Conservation (phyloP, 2,329 filamentous ascomycete species). For the Pseudogymnoascus sp. region DNA sequence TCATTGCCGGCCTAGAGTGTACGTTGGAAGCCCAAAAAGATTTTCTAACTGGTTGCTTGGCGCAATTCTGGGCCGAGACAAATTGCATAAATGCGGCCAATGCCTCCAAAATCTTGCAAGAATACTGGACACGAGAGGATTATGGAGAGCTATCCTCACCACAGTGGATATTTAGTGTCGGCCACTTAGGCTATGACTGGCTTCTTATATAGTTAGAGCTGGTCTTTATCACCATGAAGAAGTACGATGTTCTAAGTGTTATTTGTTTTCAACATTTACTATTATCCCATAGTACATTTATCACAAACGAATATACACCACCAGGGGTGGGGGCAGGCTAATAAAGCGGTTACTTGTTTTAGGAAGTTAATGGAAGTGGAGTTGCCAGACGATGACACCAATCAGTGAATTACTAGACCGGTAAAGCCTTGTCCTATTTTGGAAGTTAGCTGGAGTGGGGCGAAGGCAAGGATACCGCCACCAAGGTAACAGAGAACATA, state of each 20-base stretch:
- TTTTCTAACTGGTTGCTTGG: conserved; percentile 14
- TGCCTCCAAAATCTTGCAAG: conserved; percentile 14
- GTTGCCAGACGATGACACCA: not conserved
- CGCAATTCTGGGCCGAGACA: not conserved
- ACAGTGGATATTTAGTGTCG: not conserved
- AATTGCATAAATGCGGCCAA: conserved; percentile 15
- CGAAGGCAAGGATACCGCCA: not conserved
- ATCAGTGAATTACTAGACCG: not conserved
- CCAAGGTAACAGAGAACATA: not conserved
- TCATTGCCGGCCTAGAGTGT: conserved; percentile 28
- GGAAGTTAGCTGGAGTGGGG: not conserved
- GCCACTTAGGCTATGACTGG: not conserved
- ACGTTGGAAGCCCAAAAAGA: conserved; percentile 18
- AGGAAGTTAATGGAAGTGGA: not conserved
- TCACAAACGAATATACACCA: not conserved
- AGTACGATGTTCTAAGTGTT: not conserved
- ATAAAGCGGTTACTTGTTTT: not conserved
- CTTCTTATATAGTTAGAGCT: not conserved
- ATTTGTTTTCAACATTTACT: not conserved
- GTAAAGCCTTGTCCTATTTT: not conserved
- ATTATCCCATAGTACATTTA: not conserved
- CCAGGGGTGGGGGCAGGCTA: not conserved
- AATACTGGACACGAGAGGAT: conserved; percentile 14
- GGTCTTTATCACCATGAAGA: not conserved
- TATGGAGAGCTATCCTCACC: conserved; percentile 11